Evolutionary conservation across 495 filamentous ascomycete species (phyloP), one percentile per base, ranked within the genome.

Genomic region (Annulohypoxylon moriforme): DNA sequence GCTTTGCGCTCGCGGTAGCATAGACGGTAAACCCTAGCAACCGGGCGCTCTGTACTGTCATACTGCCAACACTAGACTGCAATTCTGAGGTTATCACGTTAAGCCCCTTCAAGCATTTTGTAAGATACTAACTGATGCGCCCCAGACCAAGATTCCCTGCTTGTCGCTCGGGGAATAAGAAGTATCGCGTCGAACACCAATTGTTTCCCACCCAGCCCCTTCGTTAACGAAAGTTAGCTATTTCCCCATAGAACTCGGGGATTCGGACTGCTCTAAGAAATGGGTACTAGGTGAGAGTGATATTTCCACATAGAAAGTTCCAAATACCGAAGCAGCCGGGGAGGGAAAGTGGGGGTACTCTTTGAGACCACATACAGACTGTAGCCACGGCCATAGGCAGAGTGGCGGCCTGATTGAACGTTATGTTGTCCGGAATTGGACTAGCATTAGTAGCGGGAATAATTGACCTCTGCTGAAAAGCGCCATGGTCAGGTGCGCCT

Each of bases 61-160:
- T 64, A 9, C 69, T 78, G 0, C 85, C 84, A 4, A 86, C 75
- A 58, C 80, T 85, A 47, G 80, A 82, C 36, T 69, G 22, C 38
- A 25, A n/a, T 2, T 29, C 20, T n/a, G 1, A 3, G 14, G 57
- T 68, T 38, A 61, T n/a, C n/a, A 49, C 29, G 46, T 36, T 24
- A 7, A 14, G 11, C 8, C 31, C 16, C 3, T 22, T 22, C 4
- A 44, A 36, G 14, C n/a, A 60, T 1, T 9, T 9, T 34, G 8
- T 20, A 20, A 13, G 24, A 6, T 61, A 64, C 59, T 69, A 20
- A 64, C 60, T 4, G 83, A 74, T 4, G 75, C 86, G 2, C 86
- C 86, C 86, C 85, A 88, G 53, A 87, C 65, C 27, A 86, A 64
- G 2, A 75, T 44, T 14, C 84, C 78, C 38, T 66, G 63, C 44